A percentile compares a stretch with the other conserved stretches of the same genome.
Evolutionary conservation across 176 grass and related monocot species (phyloP).

Genomic region (Thinopyrum elongatum): DNA sequence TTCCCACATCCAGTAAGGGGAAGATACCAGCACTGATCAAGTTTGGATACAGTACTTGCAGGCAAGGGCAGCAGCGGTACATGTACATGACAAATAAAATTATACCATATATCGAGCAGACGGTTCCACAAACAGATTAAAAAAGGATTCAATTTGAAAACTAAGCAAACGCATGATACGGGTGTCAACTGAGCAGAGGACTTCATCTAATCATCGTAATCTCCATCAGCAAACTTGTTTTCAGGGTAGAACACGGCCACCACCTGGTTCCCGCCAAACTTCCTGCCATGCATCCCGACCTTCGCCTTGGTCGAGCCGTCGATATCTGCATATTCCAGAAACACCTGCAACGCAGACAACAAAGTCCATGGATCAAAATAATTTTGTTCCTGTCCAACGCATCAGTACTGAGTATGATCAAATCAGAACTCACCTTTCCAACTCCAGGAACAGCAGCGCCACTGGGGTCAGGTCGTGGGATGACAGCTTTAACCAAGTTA

Average conservation of each 20-base stretch:
- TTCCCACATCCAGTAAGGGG: too few species aligned
- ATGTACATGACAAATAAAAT: too few species aligned
- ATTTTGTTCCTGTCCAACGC: background rate
- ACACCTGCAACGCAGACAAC: conserved; percentile 50
- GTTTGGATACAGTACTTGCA: too few species aligned
- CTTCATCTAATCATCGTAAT: conserved; percentile 54
- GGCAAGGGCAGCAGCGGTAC: too few species aligned
- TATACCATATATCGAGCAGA: conserved; percentile 1
- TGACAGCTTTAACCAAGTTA: conserved; percentile 88
- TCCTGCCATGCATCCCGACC: conserved; percentile 71
- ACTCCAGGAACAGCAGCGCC: conserved; percentile 61
- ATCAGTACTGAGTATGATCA: background rate
- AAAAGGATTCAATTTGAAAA: background rate
- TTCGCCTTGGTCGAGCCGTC: conserved; percentile 77
- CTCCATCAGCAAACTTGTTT: conserved; percentile 63
- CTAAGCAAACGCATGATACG: background rate
- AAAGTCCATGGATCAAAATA: background rate
- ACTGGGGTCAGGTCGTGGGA: conserved; percentile 76
- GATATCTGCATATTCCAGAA: conserved; percentile 90
- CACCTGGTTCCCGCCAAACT: conserved; percentile 80
- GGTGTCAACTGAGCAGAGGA: background rate
- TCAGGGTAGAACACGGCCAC: conserved; percentile 77
- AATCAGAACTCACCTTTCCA: conserved; percentile 70
- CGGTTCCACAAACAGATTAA: background rate
- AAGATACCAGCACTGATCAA: too few species aligned